Percentiles rank a stretch among this genome's conserved stretches.
Conservation (phyloP, 2,329 filamentous ascomycete genomes). For the Diaporthe sp. region DNA sequence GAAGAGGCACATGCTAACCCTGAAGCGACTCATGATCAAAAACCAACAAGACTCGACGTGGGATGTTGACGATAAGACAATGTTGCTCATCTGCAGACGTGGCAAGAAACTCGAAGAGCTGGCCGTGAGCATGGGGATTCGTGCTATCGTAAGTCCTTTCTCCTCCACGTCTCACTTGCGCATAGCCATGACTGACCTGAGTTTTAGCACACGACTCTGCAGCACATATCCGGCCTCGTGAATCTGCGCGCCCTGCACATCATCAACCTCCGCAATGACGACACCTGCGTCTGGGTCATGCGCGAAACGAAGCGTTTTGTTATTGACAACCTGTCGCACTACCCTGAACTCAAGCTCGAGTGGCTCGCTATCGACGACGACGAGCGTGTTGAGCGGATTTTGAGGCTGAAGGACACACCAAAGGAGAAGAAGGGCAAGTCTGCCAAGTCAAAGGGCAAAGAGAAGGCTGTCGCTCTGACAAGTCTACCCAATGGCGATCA, state of each 20-base stretch:
- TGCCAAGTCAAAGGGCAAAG: conserved; percentile 54
- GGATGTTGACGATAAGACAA: conserved; percentile 69
- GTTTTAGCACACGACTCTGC: conserved; percentile 68
- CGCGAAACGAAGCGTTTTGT: conserved; percentile 71
- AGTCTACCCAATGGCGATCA: conserved; percentile 38
- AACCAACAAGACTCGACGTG: conserved; percentile 67
- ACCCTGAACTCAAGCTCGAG: conserved; percentile 68
- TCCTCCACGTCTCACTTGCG: not conserved
- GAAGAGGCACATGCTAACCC: conserved; percentile 67
- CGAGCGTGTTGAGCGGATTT: conserved; percentile 62
- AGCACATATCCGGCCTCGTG: conserved; percentile 65
- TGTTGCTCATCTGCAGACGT: conserved; percentile 65
- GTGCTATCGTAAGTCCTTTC: conserved; percentile 63
- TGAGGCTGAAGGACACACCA: conserved; percentile 54
- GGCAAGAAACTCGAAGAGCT: conserved; percentile 68
- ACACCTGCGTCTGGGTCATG: conserved; percentile 69
- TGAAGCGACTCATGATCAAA: conserved; percentile 72
- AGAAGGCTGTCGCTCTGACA: conserved; percentile 45
- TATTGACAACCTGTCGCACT: conserved; percentile 69
- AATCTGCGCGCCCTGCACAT: conserved; percentile 70
- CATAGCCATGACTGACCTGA: conserved; percentile 37
- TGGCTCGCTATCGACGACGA: conserved; percentile 69
- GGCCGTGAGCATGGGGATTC: conserved; percentile 67
- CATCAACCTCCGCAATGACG: conserved; percentile 66
- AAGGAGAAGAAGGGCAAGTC: conserved; percentile 47